phyloP scores from a whole-genome alignment of 192 early-diverging fungal genomes.

The Coemansia sp. region DNA sequence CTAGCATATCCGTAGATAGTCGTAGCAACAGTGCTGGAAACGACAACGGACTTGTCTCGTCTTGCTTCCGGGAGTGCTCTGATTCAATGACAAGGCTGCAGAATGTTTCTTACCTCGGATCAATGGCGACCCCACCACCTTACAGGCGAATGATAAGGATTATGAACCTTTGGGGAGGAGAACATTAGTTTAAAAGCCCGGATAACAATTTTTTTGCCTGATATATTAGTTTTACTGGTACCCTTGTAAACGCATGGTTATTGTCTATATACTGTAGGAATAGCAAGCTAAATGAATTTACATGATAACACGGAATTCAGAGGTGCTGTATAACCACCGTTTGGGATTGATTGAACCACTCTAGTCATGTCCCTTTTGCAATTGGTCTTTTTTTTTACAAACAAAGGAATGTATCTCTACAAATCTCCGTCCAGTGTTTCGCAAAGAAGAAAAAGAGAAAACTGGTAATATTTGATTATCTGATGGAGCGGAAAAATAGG shows the following conservation, averaged over 20 bases:
- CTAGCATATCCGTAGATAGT: not conserved
- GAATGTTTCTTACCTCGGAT: not conserved
- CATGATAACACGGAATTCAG: not conserved
- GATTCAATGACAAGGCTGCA: not conserved
- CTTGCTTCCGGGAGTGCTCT: slow-evolving; percentile 2
- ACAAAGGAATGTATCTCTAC: too few species aligned
- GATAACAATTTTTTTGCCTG: not conserved
- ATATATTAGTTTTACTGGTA: too few species aligned
- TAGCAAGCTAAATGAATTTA: too few species aligned
- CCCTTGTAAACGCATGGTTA: too few species aligned
- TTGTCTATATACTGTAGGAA: too few species aligned
- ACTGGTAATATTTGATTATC: too few species aligned
- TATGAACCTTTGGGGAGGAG: slow-evolving; percentile 11
- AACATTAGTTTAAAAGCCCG: not conserved
- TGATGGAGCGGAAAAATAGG: too few species aligned
- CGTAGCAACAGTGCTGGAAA: not conserved
- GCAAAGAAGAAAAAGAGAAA: not conserved
- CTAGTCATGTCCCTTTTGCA: not conserved
- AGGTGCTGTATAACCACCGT: not conserved
- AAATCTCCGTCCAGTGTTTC: too few species aligned
- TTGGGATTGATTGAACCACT: not conserved
- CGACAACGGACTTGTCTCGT: not conserved
- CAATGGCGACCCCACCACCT: not conserved
- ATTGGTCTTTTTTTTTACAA: not conserved
- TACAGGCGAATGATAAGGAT: slow-evolving; percentile 4